Evolutionary conservation across 2,329 filamentous ascomycete genomes (phyloP).

Genomic region (Xylaria sp.): DNA sequence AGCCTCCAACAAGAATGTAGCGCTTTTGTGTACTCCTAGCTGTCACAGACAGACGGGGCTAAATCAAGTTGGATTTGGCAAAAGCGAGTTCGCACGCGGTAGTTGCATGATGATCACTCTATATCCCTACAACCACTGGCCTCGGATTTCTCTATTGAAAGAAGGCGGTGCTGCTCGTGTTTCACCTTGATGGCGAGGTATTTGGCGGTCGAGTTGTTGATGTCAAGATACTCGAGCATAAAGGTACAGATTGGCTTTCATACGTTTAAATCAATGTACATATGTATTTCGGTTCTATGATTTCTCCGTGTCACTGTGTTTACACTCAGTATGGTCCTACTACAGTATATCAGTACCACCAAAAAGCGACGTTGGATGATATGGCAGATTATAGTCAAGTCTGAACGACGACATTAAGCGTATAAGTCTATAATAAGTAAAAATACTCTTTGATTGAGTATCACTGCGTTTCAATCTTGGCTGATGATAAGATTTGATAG

Average conservation of each 20-base stretch:
- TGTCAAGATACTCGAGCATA: too few species aligned
- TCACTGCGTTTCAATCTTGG: not conserved
- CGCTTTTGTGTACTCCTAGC: constrained; percentile 27
- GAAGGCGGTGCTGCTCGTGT: not conserved
- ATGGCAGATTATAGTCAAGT: too few species aligned
- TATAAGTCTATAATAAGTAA: not conserved
- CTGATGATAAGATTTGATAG: not conserved
- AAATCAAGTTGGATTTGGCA: constrained; percentile 32
- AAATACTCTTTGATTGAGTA: not conserved
- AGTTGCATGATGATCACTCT: constrained; percentile 32
- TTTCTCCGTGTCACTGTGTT: too few species aligned
- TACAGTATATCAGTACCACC: too few species aligned
- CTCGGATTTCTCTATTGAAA: constrained; percentile 1
- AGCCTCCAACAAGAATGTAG: constrained; percentile 6
- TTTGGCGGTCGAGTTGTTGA: not conserved
- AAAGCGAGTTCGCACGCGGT: constrained; percentile 24
- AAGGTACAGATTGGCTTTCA: too few species aligned
- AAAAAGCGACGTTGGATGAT: too few species aligned
- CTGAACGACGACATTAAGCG: not conserved
- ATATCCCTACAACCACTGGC: constrained; percentile 18
- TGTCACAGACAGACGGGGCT: constrained; percentile 33
- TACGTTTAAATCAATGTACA: too few species aligned
- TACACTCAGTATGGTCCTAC: too few species aligned
- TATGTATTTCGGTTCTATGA: too few species aligned
- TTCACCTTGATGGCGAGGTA: constrained; percentile 5